A percentile compares a stretch with the other conserved stretches of the same genome.
These are phyloP conservation scores for Prunus persica DNA, from an alignment of 306 rosid genomes.

Conservation along the genomic window DNA sequence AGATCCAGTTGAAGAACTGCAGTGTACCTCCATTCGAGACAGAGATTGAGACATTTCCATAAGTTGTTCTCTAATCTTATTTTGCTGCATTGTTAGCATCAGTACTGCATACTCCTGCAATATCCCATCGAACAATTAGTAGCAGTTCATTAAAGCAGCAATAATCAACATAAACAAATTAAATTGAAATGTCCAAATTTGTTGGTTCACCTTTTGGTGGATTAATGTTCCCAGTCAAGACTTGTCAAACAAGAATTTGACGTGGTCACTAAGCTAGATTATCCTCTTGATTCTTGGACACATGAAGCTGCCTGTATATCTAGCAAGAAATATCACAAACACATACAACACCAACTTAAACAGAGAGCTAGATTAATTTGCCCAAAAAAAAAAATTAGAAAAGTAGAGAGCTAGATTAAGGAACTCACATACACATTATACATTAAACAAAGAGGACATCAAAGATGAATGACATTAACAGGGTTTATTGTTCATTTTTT, in stretches of 20 bases:
- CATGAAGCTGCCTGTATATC: slow-evolving; percentile 38
- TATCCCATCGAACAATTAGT: no score
- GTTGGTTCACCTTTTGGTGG: slow-evolving; percentile 45
- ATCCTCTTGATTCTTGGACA: slow-evolving; percentile 43
- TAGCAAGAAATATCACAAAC: neutral
- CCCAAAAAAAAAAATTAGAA: no score
- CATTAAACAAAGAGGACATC: no score
- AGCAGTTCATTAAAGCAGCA: neutral
- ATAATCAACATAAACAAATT: neutral
- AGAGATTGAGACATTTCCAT: no score
- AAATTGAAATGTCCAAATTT: neutral
- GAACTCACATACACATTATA: neutral
- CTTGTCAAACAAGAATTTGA: slow-evolving; percentile 35
- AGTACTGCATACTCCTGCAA: slow-evolving; percentile 29
- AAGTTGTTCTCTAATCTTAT: no score
- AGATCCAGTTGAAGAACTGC: no score
- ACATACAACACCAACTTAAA: neutral
- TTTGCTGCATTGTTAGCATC: neutral
- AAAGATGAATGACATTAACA: neutral
- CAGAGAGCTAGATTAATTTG: no score
- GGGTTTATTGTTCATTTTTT: slow-evolving; percentile 35
- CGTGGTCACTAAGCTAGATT: slow-evolving; percentile 36
- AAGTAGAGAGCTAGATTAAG: neutral
- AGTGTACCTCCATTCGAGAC: no score
- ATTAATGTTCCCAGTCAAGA: slow-evolving; percentile 35